Conservation (phyloP, 306 rosid species). For the Quercus aquifolioides region DNA sequence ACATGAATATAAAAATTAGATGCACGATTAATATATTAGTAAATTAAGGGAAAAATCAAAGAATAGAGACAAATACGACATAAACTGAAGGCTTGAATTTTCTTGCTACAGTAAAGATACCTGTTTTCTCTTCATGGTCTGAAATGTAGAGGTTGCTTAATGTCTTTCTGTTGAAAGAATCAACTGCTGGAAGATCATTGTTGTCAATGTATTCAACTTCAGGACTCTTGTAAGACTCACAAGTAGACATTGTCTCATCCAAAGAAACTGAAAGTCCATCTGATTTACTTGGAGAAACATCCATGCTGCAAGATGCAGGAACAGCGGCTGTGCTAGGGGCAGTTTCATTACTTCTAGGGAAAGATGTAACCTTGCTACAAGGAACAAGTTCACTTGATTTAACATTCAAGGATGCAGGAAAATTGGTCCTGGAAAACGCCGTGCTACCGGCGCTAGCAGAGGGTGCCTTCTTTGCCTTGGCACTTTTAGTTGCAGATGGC, state of each 20-base stretch:
- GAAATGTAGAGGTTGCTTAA: conserved; percentile 67
- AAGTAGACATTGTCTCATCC: conserved; percentile 85
- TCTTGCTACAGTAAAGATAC: conserved; percentile 21
- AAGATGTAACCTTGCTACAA: conserved; percentile 31
- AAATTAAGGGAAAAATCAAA: background rate
- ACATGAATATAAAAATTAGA: background rate
- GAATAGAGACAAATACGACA: background rate
- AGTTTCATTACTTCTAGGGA: conserved; percentile 32
- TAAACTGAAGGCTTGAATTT: background rate
- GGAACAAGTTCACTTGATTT: conserved; percentile 43
- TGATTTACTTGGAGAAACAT: conserved; percentile 76
- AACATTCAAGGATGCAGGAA: conserved; percentile 28
- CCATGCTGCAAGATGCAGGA: conserved; percentile 42
- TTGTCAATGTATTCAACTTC: conserved; percentile 81
- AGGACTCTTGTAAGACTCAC: conserved; percentile 85
- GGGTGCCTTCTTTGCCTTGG: conserved; percentile 62
- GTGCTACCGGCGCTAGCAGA: conserved; percentile 25
- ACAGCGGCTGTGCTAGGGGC: conserved; percentile 19
- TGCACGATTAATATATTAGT: background rate
- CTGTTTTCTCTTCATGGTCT: conserved; percentile 46
- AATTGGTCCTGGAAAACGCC: conserved; percentile 20
- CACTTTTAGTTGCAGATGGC: conserved; percentile 50
- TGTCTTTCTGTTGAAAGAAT: conserved; percentile 69
- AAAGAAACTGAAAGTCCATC: conserved; percentile 71
- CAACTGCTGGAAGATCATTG: conserved; percentile 54